Evolutionary conservation across 192 early-diverging fungal species (phyloP).

Genomic region (Ramicandelaber brevisporus): DNA sequence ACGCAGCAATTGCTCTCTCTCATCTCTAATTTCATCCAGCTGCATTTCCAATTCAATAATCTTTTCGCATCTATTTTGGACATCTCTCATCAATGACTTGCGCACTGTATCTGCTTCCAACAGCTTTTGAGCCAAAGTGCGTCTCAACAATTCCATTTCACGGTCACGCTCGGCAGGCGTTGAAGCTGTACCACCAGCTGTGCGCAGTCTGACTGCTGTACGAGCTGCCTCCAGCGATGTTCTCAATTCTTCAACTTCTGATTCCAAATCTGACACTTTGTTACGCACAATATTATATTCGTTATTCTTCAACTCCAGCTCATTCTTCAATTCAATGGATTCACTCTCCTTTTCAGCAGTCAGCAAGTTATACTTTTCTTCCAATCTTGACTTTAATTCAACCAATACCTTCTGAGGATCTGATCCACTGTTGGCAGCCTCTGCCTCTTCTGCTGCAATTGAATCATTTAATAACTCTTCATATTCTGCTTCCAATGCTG

Average conservation of each 20-base stretch:
- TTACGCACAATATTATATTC: too few relatives aligned
- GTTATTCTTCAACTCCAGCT: too few relatives aligned
- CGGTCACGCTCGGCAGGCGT: constrained; percentile 7
- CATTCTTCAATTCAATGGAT: too few relatives aligned
- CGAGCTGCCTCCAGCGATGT: neutral
- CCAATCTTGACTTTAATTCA: too few relatives aligned
- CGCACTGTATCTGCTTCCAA: constrained; percentile 95
- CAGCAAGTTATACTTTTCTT: too few relatives aligned
- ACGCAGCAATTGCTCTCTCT: constrained; percentile 67
- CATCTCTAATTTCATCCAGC: constrained; percentile 85
- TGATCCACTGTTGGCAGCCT: too few relatives aligned
- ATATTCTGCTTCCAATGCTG: constrained; percentile 16
- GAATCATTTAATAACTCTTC: constrained; percentile 22
- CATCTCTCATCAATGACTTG: constrained; percentile 91
- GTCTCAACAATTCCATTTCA: constrained; percentile 19
- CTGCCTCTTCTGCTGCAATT: constrained; percentile 19
- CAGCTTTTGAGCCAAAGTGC: constrained; percentile 35
- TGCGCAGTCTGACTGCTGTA: too few relatives aligned
- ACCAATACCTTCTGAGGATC: too few relatives aligned
- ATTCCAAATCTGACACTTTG: neutral
- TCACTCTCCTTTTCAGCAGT: too few relatives aligned
- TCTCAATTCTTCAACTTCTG: neutral
- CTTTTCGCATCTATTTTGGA: constrained; percentile 93
- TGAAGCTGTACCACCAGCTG: too few relatives aligned
- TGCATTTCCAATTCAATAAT: constrained; percentile 94